Conservation (phyloP, 2,329 filamentous ascomycete species). For the Ophiostoma australiae region DNA sequence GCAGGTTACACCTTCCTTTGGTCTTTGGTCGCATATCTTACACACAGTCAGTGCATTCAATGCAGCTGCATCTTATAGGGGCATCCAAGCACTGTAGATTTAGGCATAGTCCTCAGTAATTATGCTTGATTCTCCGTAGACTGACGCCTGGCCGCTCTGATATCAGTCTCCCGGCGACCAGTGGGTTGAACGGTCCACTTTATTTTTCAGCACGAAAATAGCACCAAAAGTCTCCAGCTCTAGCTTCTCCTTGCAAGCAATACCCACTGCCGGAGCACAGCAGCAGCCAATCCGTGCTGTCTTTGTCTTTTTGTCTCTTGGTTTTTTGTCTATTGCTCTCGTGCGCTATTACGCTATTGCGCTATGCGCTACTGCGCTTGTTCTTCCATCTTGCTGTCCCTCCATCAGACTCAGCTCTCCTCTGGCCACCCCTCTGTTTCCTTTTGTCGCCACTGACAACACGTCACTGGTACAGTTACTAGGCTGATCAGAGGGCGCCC, state of each 20-base stretch:
- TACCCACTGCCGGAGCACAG: not conserved
- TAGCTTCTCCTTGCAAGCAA: not conserved
- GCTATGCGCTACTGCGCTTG: not conserved
- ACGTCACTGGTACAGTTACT: not conserved
- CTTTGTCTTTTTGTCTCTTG: not conserved
- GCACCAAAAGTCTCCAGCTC: slow-evolving; percentile 4
- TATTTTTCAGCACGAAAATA: not conserved
- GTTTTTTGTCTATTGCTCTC: not conserved
- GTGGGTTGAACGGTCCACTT: slow-evolving; percentile 4
- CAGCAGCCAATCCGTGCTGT: slow-evolving; percentile 14
- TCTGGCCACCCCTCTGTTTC: not conserved
- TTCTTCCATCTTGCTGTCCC: not conserved
- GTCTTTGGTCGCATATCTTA: not conserved
- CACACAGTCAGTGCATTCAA: not conserved
- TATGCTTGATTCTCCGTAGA: not conserved
- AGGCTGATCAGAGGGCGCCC: not conserved
- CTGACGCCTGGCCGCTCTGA: not conserved
- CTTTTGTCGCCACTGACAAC: slow-evolving; percentile 10
- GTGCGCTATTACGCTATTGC: not conserved
- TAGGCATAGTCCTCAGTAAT: not conserved
- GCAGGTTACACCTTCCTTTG: not conserved
- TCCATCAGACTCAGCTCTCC: not conserved
- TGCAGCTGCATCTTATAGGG: slow-evolving; percentile 3
- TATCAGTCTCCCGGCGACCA: slow-evolving; percentile 9
- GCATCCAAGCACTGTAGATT: not conserved